Evolutionary conservation across 1,284 basidiomycete species (phyloP).

Genomic region (Phellopilus nigrolimitatus): DNA sequence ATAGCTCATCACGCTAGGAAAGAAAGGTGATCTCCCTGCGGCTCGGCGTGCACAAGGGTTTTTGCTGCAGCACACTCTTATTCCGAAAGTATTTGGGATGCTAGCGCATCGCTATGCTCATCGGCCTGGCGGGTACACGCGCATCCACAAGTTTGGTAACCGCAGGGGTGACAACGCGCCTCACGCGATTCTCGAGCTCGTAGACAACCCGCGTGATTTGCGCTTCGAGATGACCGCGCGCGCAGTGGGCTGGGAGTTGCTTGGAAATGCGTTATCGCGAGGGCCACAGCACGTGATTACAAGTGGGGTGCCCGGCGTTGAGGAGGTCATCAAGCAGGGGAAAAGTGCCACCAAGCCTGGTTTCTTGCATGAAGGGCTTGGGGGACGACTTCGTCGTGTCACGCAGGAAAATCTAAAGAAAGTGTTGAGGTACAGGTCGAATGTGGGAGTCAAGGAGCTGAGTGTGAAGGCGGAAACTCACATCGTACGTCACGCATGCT

Average conservation of each 20-base stretch:
- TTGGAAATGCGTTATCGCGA: conserved; percentile 48
- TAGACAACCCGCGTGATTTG: conserved; percentile 90
- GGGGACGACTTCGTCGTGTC: conserved; percentile 27
- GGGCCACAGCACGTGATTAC: conserved; percentile 46
- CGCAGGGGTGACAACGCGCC: conserved; percentile 93
- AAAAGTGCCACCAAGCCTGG: conserved; percentile 15
- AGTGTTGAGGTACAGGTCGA: conserved; percentile 33
- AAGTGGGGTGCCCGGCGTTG: conserved; percentile 42
- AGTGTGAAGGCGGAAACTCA: conserved; percentile 31
- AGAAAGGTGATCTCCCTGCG: conserved; percentile 67
- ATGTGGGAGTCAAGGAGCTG: conserved; percentile 31
- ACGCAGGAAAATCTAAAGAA: conserved; percentile 32
- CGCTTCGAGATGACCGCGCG: conserved; percentile 83
- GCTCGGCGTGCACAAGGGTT: conserved; percentile 67
- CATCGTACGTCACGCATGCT: conserved; percentile 30
- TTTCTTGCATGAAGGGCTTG: conserved; percentile 18
- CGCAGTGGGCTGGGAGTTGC: conserved; percentile 74
- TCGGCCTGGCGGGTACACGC: conserved; percentile 92
- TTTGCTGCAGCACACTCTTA: conserved; percentile 63
- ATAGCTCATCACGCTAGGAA: conserved; percentile 87
- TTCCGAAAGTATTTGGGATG: conserved; percentile 79
- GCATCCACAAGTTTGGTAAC: conserved; percentile 87
- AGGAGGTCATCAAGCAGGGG: conserved; percentile 35
- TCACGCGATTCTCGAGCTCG: conserved; percentile 87
- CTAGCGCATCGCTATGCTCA: conserved; percentile 80